Base-by-base conservation (phyloP, 768 basidiomycete species). In the Hericium erinaceus region DNA sequence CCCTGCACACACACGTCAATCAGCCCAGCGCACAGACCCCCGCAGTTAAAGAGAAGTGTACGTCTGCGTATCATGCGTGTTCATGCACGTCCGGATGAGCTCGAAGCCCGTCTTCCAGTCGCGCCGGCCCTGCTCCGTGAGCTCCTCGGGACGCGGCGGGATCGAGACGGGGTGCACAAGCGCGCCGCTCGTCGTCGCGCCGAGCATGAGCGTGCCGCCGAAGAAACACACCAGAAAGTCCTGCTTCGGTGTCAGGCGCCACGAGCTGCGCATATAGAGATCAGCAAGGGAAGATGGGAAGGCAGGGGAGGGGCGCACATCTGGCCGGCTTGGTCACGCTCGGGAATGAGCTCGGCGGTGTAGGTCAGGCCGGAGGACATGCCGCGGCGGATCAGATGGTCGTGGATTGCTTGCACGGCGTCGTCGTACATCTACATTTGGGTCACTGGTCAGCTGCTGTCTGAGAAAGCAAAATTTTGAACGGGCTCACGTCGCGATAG, bases 171-270 rank as follows among this genome's bases (percentile, higher is more conserved):
- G 73, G 10, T 76, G 67, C 3, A 69, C 71, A 16, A 77, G 58
- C 0, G 85, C 78, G 10, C 87, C 86, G 2, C 83, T 73, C 2
- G 75, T 80, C 2, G 88, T 89, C 13, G 92, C 89, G 12, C 95
- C 93, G 2, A 98, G 80, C 78, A 98, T 84, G 57, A 98, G 80
- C 0, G 90, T 90, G 3, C 93, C 95, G 18, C 87, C 92, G 38
- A 98, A 74, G 81, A 97, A 98, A 72, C 95, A 98, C 3, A 90
- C 93, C 38, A 98, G 81, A 68, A 97, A 95, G 67, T 98, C 95
- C 74, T 98, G 95, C 68, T 97, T 95, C 10, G 89, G 89, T 10
- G 77, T 77, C 26, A 89, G 73, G 16, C 80, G 79, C 92, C 91
- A 94, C 38, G 74, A 72, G 24, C 89, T 90, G 62, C 28, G 26